Percentiles rank a stretch among this genome's conserved stretches.
These are phyloP conservation scores for Candida sithepensis DNA, from an alignment of 805 yeast species.

Conservation along the genomic window DNA sequence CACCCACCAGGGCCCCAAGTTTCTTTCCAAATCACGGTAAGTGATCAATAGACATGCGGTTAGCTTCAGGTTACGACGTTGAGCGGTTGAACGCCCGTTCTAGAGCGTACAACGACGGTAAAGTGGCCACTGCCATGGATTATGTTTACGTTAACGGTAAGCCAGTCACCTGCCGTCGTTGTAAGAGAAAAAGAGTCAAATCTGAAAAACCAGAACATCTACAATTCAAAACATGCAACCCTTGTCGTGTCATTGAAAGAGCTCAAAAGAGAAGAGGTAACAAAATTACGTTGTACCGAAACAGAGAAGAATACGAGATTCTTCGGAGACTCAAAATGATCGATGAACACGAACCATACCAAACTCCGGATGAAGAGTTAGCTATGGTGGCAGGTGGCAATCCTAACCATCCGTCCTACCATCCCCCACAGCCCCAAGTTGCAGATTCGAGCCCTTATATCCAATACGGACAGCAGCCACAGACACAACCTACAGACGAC, in stretches of 20 bases:
- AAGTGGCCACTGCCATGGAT: constrained; percentile 11
- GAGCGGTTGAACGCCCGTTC: constrained; percentile 15
- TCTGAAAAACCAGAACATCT: constrained; percentile 55
- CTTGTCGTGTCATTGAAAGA: constrained; percentile 54
- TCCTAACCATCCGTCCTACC: background rate
- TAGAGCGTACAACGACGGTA: constrained; percentile 12
- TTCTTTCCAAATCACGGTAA: background rate
- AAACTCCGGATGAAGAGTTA: constrained; percentile 5
- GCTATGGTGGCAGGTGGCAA: background rate
- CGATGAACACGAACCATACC: constrained; percentile 9
- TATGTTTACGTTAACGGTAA: constrained; percentile 27
- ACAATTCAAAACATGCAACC: constrained; percentile 56
- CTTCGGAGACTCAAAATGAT: constrained; percentile 11
- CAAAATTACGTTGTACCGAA: constrained; percentile 18
- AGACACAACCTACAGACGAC: background rate
- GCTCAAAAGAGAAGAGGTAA: constrained; percentile 32
- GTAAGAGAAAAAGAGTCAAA: constrained; percentile 52
- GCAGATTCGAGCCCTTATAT: constrained; percentile 1
- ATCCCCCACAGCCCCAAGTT: background rate
- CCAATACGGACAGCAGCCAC: background rate
- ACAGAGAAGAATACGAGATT: constrained; percentile 14
- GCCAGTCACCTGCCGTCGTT: constrained; percentile 49
- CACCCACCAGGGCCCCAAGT: background rate
- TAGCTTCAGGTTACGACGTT: constrained; percentile 17
- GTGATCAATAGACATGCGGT: constrained; percentile 8